Evolutionary conservation across 441 rosid genomes (phyloP).

Genomic region (Euphorbia schlechtendalii): DNA sequence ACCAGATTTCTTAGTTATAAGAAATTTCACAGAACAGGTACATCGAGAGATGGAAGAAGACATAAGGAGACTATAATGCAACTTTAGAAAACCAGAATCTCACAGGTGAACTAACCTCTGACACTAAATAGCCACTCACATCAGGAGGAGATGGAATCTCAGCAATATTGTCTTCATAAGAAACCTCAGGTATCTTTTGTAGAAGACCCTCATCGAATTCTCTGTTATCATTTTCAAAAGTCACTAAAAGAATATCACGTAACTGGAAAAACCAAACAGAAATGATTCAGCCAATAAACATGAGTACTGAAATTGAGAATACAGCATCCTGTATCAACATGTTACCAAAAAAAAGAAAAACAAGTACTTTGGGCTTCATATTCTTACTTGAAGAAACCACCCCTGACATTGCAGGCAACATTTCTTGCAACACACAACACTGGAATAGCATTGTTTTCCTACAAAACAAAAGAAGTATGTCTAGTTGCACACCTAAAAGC

Average conservation of each 20-base stretch:
- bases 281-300: slow-evolving; percentile 4
- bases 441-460: slow-evolving; percentile 76
- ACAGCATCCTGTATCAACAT: background rate
- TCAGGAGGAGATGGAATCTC: slow-evolving; percentile 83
- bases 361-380: slow-evolving; percentile 6
- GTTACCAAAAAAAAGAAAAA: background rate
- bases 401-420: slow-evolving; percentile 94
- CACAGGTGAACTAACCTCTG: slow-evolving; percentile 63
- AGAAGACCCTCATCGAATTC: slow-evolving; percentile 90
- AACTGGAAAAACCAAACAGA: slow-evolving; percentile 6
- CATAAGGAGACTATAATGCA: background rate
- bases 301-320: slow-evolving; percentile 12
- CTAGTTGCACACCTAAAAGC: slow-evolving; percentile 14
- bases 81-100: background rate
- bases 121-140: slow-evolving; percentile 81
- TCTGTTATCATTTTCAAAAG: slow-evolving; percentile 42
- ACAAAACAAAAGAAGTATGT: background rate
- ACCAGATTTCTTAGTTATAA: slow-evolving; percentile 19
- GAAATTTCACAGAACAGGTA: background rate
- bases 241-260: slow-evolving; percentile 14
- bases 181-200: slow-evolving; percentile 59
- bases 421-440: slow-evolving; percentile 84
- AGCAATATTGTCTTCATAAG: slow-evolving; percentile 62
- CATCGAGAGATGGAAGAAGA: background rate
- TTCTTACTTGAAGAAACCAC: slow-evolving; percentile 88